Evolutionary conservation across 176 grass and related monocot species (phyloP), one percentile per base, ranked within the genome.

Genomic region (Carex kokanica): DNA sequence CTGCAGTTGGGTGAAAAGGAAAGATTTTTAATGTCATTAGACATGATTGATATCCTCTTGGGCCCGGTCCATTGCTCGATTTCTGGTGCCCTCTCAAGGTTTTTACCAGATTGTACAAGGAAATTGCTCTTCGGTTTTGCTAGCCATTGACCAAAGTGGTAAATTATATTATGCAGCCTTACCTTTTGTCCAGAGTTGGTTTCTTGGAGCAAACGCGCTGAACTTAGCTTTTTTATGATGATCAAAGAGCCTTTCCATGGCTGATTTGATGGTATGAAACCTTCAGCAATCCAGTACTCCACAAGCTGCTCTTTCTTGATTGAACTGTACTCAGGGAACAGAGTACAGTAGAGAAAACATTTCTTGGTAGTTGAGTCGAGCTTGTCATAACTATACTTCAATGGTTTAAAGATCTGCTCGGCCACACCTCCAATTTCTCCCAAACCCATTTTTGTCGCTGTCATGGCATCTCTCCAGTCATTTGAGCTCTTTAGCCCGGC

Each of bases 21-120:
- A 75, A 97, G 24, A 4, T 88, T 60, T 51, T 23, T 87, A 80
- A 97, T 91, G 24, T 97, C 85, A 86, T 97, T 97, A 70, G 64
- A 93, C 91, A 97, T 97, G n/a, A 97, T 83, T 13, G 94, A 97
- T 47, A 97, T 90, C 84, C 89, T 87, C 60, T 73, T 86, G 24
- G 41, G 61, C 31, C 80, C 78, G 52, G 73, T 74, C 94, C 89
- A 97, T 5, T 81, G 18, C 58, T 16, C 31, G 23, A 29, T 74
- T 72, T 80, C 14, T 52, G 94, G 91, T 83, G 89, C 87, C 38
- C 14, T 72, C 59, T 91, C 65, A 70, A 89, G 81, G n/a, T 69
- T 83, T 66, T 79, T 74, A 59, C 94, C 91, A 7, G 91, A 61
- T 72, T 70, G 25, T 55, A 87, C 84, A 0, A 97, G 78, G 69